Base-by-base conservation (phyloP, 768 basidiomycete genomes). In the Candolleomyces efflorescens region DNA sequence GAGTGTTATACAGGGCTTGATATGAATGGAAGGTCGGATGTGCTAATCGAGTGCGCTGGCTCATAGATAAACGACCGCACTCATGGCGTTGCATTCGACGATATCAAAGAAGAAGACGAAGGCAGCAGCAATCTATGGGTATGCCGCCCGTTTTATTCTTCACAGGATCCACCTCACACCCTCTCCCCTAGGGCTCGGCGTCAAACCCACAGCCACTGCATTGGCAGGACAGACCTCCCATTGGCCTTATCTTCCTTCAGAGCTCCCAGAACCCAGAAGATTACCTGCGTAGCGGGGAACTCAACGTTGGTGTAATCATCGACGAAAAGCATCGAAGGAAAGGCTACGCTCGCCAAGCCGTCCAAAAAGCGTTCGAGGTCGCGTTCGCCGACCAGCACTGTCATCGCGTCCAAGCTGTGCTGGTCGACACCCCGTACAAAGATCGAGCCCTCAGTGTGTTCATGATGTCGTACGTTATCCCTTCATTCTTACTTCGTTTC, bases 281-380 rank as follows among this genome's bases (percentile, higher is more conserved):
- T 57, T 70, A 71, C 0, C 59, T 77, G 26, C 68, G 69, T 23
- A 62, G 61, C 26, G 66, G 71, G 3, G 83, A 88, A 65, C 74
- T 81, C 20, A 82, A 75, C 60, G 69, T 89, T 32, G 87, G 86
- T 11, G 68, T 90, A 61, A 72, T 82, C 54, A 60, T 88, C 26
- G 60, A 67, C 11, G 62, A 72, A 2, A 54, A 54, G 7, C 66
- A 73, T 60, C 77, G 75, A 12, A 65, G 70, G 3, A 65, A 70
- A 26, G 82, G 83, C 5, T 75, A 75, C 38, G 84, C 78, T 3
- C 68, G 69, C 24, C 71, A 78, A 41, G 83, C 79, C 1, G 66
- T 86, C 26, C 67, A 73, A 9, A 66, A 76, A 24, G 74, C 78
- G 1, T 64, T 85, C 11, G 63, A 74, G 9, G 72, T 73, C 56